Percentiles rank a stretch among this genome's conserved stretches.
Conservation (phyloP, 2,329 filamentous ascomycete genomes). For the Diaporthe vaccinii region DNA sequence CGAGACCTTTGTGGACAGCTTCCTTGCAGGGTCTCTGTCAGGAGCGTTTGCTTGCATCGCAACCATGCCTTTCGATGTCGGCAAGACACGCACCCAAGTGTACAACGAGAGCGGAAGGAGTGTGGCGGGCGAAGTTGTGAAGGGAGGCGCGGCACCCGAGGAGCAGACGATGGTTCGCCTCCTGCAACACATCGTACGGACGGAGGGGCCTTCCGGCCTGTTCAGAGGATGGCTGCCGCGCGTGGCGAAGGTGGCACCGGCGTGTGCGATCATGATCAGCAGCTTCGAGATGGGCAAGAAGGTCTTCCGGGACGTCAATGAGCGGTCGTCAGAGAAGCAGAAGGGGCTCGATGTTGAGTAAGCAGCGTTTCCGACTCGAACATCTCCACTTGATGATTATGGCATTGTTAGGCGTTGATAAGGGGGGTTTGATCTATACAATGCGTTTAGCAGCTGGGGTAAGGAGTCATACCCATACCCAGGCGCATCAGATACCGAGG, state of each 20-base stretch:
- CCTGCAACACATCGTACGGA: constrained; percentile 90
- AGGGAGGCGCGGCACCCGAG: constrained; percentile 70
- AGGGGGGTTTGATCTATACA: constrained; percentile 36
- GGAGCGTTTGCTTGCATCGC: constrained; percentile 88
- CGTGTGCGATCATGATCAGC: constrained; percentile 99
- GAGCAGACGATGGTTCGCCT: constrained; percentile 84
- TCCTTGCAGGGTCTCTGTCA: constrained; percentile 85
- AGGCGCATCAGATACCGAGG: constrained; percentile 10
- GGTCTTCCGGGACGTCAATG: constrained; percentile 82
- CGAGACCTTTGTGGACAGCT: constrained; percentile 88
- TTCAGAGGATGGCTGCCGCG: constrained; percentile 94
- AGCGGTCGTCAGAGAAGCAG: constrained; percentile 53
- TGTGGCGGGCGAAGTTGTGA: constrained; percentile 52
- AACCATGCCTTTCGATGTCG: constrained; percentile 96
- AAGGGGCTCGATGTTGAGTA: constrained; percentile 36
- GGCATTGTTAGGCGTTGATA: constrained; percentile 34
- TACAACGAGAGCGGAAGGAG: constrained; percentile 68
- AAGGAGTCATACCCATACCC: constrained; percentile 27
- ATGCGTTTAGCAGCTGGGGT: constrained; percentile 28
- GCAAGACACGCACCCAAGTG: constrained; percentile 94
- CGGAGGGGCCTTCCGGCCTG: constrained; percentile 84
- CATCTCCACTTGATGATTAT: constrained; percentile 40
- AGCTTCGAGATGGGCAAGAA: constrained; percentile 97
- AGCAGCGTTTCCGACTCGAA: constrained; percentile 19
- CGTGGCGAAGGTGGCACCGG: constrained; percentile 93